Percentiles rank a stretch among this genome's conserved stretches.
Conservation (phyloP, 768 basidiomycete genomes). For the Pleurotus djamor region DNA sequence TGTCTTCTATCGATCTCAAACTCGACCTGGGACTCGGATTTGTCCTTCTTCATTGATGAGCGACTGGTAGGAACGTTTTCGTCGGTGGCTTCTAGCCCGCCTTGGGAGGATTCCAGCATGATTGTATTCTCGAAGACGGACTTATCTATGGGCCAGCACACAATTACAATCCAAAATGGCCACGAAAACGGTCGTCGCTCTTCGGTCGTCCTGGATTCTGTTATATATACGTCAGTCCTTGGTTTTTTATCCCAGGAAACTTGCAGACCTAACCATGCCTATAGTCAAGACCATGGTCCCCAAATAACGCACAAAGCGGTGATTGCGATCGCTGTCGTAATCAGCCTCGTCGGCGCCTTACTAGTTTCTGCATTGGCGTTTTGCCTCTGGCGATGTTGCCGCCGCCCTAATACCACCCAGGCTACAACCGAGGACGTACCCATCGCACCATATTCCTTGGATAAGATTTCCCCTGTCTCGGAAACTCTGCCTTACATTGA, state of each 20-base stretch:
- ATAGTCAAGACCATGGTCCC: too few relatives aligned
- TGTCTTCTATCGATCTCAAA: constrained; percentile 28
- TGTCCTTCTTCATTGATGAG: constrained; percentile 36
- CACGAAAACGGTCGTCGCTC: constrained; percentile 22
- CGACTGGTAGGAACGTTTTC: constrained; percentile 24
- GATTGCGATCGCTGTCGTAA: too few relatives aligned
- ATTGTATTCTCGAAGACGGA: constrained; percentile 28
- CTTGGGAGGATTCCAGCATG: constrained; percentile 28
- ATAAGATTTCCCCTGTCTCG: too few relatives aligned
- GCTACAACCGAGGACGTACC: too few relatives aligned
- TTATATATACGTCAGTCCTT: constrained; percentile 36
- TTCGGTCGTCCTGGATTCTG: constrained; percentile 32
- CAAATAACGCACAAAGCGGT: too few relatives aligned
- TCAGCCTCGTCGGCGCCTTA: too few relatives aligned
- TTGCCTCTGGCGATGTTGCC: too few relatives aligned
- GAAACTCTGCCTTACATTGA: too few relatives aligned
- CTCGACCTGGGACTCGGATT: constrained; percentile 19
- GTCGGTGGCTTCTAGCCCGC: constrained; percentile 13
- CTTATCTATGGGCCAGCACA: constrained; percentile 24
- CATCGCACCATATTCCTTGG: too few relatives aligned
- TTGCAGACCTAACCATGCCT: neutral
- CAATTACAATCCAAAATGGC: constrained; percentile 30
- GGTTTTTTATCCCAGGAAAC: neutral
- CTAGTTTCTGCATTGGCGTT: too few relatives aligned
- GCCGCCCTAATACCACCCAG: too few relatives aligned